Evolutionary conservation across 768 basidiomycete genomes (phyloP).

Genomic region (Suillus cothurnatus): DNA sequence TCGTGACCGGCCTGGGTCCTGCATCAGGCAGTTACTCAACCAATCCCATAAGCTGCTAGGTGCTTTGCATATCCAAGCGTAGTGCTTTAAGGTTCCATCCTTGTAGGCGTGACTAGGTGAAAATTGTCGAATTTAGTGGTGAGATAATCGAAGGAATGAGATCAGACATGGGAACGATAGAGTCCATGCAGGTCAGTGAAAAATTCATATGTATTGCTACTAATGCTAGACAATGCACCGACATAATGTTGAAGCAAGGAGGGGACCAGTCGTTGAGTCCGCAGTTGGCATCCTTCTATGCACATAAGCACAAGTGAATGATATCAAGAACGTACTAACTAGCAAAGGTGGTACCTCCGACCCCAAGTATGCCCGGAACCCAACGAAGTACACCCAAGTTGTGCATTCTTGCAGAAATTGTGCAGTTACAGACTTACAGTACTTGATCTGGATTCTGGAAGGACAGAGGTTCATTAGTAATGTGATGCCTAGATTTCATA

Average conservation of each 20-base stretch:
- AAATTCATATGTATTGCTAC: too few species aligned
- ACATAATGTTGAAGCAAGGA: too few species aligned
- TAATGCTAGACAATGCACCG: neutral
- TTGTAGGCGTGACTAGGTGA: too few species aligned
- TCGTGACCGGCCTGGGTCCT: too few species aligned
- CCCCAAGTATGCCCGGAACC: neutral
- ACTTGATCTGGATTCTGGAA: too few species aligned
- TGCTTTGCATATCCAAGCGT: neutral
- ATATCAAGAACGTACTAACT: neutral
- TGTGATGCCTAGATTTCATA: too few species aligned
- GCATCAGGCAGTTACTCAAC: neutral
- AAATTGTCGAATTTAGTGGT: too few species aligned
- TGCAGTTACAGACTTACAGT: too few species aligned
- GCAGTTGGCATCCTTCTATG: neutral
- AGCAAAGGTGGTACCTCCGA: neutral
- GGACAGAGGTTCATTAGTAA: too few species aligned
- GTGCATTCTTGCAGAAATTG: neutral
- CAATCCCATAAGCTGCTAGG: neutral
- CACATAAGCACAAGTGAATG: neutral
- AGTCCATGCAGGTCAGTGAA: too few species aligned
- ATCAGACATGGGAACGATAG: too few species aligned
- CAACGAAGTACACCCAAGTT: neutral
- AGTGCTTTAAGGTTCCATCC: neutral
- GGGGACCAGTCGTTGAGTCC: neutral
- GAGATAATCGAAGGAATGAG: too few species aligned